Percentiles rank a stretch among this genome's conserved stretches.
Evolutionary conservation across 2,329 filamentous ascomycete genomes (phyloP).

Genomic region (Pseudocercospora macadamiae): DNA sequence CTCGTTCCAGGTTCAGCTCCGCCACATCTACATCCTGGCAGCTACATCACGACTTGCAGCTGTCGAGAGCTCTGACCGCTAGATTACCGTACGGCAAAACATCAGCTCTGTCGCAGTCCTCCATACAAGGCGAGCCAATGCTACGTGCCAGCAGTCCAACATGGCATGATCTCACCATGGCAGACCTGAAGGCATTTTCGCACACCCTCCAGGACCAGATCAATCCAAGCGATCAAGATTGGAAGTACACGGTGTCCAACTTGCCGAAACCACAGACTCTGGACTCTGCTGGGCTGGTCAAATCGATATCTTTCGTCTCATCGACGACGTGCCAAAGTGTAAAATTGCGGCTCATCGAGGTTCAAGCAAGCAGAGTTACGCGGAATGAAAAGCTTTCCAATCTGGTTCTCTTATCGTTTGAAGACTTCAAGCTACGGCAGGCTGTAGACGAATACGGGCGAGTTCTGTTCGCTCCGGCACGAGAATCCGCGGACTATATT

Average conservation of each 20-base stretch:
- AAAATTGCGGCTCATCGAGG: not conserved
- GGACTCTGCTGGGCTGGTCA: not conserved
- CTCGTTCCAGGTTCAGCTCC: too few species aligned
- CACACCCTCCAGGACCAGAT: conserved; percentile 1
- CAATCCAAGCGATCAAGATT: not conserved
- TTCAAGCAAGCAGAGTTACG: not conserved
- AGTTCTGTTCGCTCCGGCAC: not conserved
- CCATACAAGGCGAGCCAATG: too few species aligned
- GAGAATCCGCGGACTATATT: conserved; percentile 4
- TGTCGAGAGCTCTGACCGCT: too few species aligned
- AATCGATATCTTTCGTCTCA: conserved; percentile 2
- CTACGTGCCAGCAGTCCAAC: too few species aligned
- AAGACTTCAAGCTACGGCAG: not conserved
- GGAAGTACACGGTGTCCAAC: conserved; percentile 5
- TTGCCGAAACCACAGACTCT: not conserved
- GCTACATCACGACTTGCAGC: too few species aligned
- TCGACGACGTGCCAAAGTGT: not conserved
- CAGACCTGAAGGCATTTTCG: not conserved
- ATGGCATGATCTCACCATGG: too few species aligned
- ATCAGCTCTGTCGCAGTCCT: too few species aligned
- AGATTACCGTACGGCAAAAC: too few species aligned
- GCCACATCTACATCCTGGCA: too few species aligned
- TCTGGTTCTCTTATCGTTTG: not conserved
- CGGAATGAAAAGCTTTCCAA: not conserved
- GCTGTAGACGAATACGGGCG: not conserved